Conservation (phyloP, 306 rosid genomes). For the Rubus parviflorus region DNA sequence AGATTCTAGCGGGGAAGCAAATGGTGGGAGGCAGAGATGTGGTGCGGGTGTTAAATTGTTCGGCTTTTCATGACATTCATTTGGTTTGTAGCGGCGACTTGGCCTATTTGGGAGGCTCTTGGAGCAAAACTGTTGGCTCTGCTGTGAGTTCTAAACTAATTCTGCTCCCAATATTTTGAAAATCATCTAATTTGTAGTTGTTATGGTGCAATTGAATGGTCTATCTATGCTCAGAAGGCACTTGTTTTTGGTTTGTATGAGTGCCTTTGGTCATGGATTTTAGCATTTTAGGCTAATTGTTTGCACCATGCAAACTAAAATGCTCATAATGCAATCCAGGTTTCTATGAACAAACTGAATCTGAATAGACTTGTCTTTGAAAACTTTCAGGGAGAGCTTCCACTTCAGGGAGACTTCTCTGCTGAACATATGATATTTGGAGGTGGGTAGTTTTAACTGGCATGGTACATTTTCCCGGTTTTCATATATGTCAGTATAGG, state of each 20-base stretch:
- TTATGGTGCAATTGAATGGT: not conserved
- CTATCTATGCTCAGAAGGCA: not conserved
- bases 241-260: not conserved
- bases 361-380: slow-evolving; percentile 22
- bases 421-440: slow-evolving; percentile 99
- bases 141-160: slow-evolving; percentile 57
- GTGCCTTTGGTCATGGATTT: not conserved
- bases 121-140: slow-evolving; percentile 83
- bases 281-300: not conserved
- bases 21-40: slow-evolving; percentile 98
- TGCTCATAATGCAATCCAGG: not conserved
- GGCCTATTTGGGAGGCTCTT: slow-evolving; percentile 93
- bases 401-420: slow-evolving; percentile 96
- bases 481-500: not conserved
- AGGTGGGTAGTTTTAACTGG: slow-evolving; percentile 48
- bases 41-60: slow-evolving; percentile 72
- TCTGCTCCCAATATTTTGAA: not conserved
- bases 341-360: slow-evolving; percentile 21
- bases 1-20: slow-evolving; percentile 85
- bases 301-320: not conserved
- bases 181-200: not conserved
- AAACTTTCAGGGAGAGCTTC: slow-evolving; percentile 81
- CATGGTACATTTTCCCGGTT: not conserved
- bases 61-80: slow-evolving; percentile 87
- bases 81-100: slow-evolving; percentile 89